These are phyloP conservation scores for Penicillium palitans DNA, from an alignment of 2,329 filamentous ascomycete species.

Conservation along the genomic window DNA sequence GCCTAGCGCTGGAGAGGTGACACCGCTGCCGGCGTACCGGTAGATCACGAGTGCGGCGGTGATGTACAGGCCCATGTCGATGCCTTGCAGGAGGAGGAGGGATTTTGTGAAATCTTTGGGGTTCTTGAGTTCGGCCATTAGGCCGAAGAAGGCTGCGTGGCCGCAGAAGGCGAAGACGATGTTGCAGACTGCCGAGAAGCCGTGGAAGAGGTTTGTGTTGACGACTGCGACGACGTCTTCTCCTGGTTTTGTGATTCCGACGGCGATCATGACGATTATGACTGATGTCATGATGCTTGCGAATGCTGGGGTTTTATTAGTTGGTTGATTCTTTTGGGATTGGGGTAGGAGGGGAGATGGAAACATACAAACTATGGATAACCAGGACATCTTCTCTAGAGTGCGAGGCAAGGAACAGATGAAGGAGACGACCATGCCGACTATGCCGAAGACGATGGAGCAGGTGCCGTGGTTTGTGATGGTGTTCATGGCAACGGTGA, in stretches of 20 bases:
- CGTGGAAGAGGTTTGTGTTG: slow-evolving; percentile 53
- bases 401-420: slow-evolving; percentile 62
- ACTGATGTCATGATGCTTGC: slow-evolving; percentile 64
- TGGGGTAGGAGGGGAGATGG: too few species aligned
- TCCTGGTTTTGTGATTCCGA: slow-evolving; percentile 55
- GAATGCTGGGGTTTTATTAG: slow-evolving; percentile 50
- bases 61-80: slow-evolving; percentile 63
- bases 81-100: slow-evolving; percentile 60
- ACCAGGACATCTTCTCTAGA: slow-evolving; percentile 61
- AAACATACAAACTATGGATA: slow-evolving; percentile 56
- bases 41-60: slow-evolving; percentile 69
- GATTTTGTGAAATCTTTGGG: slow-evolving; percentile 63
- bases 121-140: slow-evolving; percentile 64
- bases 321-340: fast-evolving
- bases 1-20: slow-evolving; percentile 66
- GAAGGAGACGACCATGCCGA: slow-evolving; percentile 60
- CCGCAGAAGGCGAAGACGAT: slow-evolving; percentile 71
- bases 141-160: slow-evolving; percentile 68
- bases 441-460: slow-evolving; percentile 63
- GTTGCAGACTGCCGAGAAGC: slow-evolving; percentile 64
- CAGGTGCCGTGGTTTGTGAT: slow-evolving; percentile 63
- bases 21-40: slow-evolving; percentile 61
- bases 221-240: slow-evolving; percentile 39
- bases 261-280: slow-evolving; percentile 65
- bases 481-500: slow-evolving; percentile 67